These are phyloP conservation scores for Trypanosoma cruzi DNA, from an alignment of 208 protist genomes.

Conservation along the genomic window DNA sequence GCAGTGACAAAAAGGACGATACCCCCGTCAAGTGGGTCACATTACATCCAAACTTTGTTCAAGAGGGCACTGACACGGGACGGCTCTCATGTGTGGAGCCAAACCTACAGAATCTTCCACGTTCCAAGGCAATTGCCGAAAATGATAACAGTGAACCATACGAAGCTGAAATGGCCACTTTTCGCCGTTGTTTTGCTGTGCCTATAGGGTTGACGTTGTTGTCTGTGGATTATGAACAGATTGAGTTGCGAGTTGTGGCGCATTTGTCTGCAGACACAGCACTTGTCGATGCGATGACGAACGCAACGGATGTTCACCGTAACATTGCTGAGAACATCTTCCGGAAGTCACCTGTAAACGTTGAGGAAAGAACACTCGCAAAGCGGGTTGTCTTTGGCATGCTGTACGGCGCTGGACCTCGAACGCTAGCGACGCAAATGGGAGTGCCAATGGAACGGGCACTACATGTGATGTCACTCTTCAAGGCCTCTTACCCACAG, in stretches of 20 bases:
- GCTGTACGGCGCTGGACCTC: conserved; percentile 83
- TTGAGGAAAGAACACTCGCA: conserved; percentile 70
- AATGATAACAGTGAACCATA: conserved; percentile 2
- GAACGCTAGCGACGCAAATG: conserved; percentile 74
- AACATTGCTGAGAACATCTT: conserved; percentile 79
- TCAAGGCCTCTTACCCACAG: conserved; percentile 63
- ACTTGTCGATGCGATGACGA: conserved; percentile 64
- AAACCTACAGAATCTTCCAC: conserved; percentile 91
- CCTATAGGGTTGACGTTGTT: conserved; percentile 58
- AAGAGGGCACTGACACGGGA: conserved; percentile 90
- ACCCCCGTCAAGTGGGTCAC: conserved; percentile 19
- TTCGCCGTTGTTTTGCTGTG: conserved; percentile 83
- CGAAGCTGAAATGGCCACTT: conserved; percentile 44
- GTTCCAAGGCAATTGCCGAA: conserved; percentile 26
- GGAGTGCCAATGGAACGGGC: conserved; percentile 65
- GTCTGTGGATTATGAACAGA: conserved; percentile 92
- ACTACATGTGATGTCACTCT: conserved; percentile 48
- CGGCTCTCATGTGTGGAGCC: conserved; percentile 89
- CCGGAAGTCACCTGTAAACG: conserved; percentile 58
- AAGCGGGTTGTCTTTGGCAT: conserved; percentile 91
- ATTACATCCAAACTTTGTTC: conserved; percentile 84
- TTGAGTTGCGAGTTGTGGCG: conserved; percentile 91
- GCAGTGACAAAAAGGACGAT: background rate
- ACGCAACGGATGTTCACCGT: conserved; percentile 75
- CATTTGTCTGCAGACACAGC: conserved; percentile 77